phyloP scores from a whole-genome alignment of 1,284 basidiomycete species.

The Malassezia caprae region DNA sequence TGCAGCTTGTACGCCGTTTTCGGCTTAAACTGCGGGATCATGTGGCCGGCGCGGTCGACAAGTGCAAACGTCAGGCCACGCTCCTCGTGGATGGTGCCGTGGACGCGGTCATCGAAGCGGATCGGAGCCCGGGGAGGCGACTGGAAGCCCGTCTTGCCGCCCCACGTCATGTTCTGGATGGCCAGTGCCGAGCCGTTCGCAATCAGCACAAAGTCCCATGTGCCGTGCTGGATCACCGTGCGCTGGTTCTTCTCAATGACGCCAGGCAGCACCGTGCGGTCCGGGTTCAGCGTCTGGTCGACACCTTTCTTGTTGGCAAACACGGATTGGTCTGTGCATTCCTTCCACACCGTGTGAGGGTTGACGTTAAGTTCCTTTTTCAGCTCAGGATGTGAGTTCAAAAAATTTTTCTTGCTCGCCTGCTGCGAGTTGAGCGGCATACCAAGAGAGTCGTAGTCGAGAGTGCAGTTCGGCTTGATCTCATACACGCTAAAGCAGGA shows the following conservation, averaged over 20 bases:
- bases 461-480: slow-evolving; percentile 4
- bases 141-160: slow-evolving; percentile 38
- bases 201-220: slow-evolving; percentile 32
- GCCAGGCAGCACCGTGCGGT: slow-evolving; percentile 23
- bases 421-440: slow-evolving; percentile 14
- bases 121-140: not conserved
- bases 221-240: slow-evolving; percentile 35
- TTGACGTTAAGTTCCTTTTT: slow-evolving; percentile 37
- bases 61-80: slow-evolving; percentile 9
- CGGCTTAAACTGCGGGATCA: slow-evolving; percentile 41
- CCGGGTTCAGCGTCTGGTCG: not conserved
- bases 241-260: slow-evolving; percentile 33
- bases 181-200: slow-evolving; percentile 30
- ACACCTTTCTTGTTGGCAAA: slow-evolving; percentile 19
- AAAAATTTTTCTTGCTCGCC: slow-evolving; percentile 18
- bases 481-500: slow-evolving; percentile 8
- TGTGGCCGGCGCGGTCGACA: slow-evolving; percentile 22
- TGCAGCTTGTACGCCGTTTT: slow-evolving; percentile 27
- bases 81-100: slow-evolving; percentile 6
- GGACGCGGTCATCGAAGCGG: not conserved
- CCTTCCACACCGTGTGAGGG: slow-evolving; percentile 21
- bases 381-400: slow-evolving; percentile 29
- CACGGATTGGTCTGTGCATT: slow-evolving; percentile 20
- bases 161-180: slow-evolving; percentile 46
- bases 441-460: slow-evolving; percentile 18